A percentile compares a stretch with the other conserved stretches of the same genome.
phyloP scores from a whole-genome alignment of 441 rosid genomes.

The Daphne laureola region DNA sequence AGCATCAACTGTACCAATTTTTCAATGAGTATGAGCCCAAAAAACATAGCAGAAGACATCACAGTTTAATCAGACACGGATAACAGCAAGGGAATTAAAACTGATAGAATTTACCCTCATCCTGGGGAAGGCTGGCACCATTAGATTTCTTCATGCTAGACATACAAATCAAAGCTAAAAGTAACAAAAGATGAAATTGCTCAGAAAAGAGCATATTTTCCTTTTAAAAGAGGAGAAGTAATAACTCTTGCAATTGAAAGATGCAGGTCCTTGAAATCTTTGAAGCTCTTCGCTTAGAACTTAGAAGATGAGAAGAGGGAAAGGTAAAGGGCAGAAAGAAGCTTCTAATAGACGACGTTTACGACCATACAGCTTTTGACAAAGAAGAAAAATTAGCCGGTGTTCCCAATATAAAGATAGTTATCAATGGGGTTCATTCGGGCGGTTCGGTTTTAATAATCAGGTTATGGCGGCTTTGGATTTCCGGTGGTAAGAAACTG shows the following conservation, averaged over 20 bases:
- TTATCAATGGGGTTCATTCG: too few relatives aligned
- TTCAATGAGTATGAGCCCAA: too few relatives aligned
- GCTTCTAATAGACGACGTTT: too few relatives aligned
- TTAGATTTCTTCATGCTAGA: not conserved
- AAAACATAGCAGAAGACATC: not conserved
- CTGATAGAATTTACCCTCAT: conserved; percentile 15
- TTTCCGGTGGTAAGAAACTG: too few relatives aligned
- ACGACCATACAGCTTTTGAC: too few relatives aligned
- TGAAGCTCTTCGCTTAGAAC: not conserved
- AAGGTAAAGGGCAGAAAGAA: too few relatives aligned
- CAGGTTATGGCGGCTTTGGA: too few relatives aligned
- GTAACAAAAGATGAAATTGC: not conserved
- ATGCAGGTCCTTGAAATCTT: not conserved
- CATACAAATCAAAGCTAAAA: conserved; percentile 14
- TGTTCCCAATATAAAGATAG: too few relatives aligned
- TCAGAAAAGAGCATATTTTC: conserved; percentile 11
- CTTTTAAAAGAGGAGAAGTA: not conserved
- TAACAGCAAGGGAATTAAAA: not conserved
- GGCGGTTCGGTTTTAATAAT: too few relatives aligned
- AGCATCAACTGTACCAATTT: conserved; percentile 17
- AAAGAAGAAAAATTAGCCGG: too few relatives aligned
- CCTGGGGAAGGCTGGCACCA: conserved; percentile 18
- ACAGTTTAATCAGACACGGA: not conserved
- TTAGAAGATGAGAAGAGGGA: too few relatives aligned
- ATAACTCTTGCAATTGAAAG: not conserved